Base-by-base conservation (phyloP, 495 filamentous ascomycete genomes). In the Jackrogersella minutella region DNA sequence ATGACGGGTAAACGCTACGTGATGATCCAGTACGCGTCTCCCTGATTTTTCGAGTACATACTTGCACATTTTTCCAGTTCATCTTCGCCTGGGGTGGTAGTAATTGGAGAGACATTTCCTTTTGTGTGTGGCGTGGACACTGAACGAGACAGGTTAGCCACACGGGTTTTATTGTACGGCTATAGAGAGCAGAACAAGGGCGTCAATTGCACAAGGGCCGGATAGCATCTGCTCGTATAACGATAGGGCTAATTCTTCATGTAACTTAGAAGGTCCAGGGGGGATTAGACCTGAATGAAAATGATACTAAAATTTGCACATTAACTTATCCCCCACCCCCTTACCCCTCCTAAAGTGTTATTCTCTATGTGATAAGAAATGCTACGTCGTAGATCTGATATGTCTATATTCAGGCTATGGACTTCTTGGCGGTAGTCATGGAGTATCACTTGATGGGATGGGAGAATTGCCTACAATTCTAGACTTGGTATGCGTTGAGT, bases 21-120 rank as follows among this genome's bases (percentile, higher is more conserved):
- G 55, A 66, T 24, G 63, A 66, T 16, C 62, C 22, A 46, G 58
- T 63, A 60, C 5, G 58, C 58, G 58, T 49, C 26, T 26, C 63
- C 68, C 54, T 66, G 58, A 70, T 66, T 70, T 63, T 70, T 70
- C 68, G 68, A 56, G 68, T 70, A 70, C 68, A 70, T 70, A 66
- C 49, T 70, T 70, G 63, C 68, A 63, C 67, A 66, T 61, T 63
- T 66, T 66, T 37, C 31, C 49, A 36, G 28, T 50, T 62, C 46
- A 58, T 63, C 53, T 58, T 63, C 44, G 26, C 16, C 44, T 53
- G 57, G 54, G 55, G 24, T 33, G 58, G 63, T 54, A 51, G 59
- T 70, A 70, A 62, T 70, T 63, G 68, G 60, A 56, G 61, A 56
- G 44, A 49, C 24, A 62, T 66, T 66, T 65, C 65, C 43, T 9